These are phyloP conservation scores for Chlorociboria aeruginascens DNA, from an alignment of 495 filamentous ascomycete genomes.

Conservation along the genomic window DNA sequence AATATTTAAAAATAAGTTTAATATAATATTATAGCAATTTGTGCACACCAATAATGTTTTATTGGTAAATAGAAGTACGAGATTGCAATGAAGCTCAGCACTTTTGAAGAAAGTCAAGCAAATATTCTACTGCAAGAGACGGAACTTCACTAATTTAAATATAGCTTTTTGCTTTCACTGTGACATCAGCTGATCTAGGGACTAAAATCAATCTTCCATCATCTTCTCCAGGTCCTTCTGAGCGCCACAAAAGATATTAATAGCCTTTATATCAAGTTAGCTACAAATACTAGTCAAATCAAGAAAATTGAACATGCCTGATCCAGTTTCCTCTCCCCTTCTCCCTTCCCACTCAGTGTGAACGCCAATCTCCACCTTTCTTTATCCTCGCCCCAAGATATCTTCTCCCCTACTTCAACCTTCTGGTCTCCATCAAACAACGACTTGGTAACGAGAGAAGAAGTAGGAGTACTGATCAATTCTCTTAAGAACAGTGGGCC, in stretches of 20 bases:
- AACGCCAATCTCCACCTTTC: slow-evolving; percentile 37
- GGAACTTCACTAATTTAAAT: no score
- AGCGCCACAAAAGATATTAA: slow-evolving; percentile 50
- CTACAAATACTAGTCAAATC: background rate
- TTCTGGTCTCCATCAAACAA: slow-evolving; percentile 19
- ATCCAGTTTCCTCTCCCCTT: slow-evolving; percentile 38
- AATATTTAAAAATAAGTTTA: no score
- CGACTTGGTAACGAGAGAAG: background rate
- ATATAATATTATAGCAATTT: no score
- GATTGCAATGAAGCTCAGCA: no score
- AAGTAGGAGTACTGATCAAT: slow-evolving; percentile 28
- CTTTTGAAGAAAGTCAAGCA: no score
- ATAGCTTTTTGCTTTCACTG: no score
- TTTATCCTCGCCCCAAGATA: slow-evolving; percentile 32
- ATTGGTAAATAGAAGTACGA: no score
- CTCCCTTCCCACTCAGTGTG: slow-evolving; percentile 32
- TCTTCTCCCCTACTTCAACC: slow-evolving; percentile 9
- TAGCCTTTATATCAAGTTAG: slow-evolving; percentile 24
- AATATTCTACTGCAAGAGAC: no score
- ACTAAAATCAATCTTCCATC: slow-evolving; percentile 12
- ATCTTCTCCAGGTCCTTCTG: slow-evolving; percentile 40
- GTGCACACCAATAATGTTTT: no score
- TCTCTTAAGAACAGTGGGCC: slow-evolving; percentile 36
- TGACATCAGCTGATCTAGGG: no score
- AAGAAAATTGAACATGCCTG: slow-evolving; percentile 17